Conservation (phyloP, 495 filamentous ascomycete species). For the Astrothelium subdiscretum region DNA sequence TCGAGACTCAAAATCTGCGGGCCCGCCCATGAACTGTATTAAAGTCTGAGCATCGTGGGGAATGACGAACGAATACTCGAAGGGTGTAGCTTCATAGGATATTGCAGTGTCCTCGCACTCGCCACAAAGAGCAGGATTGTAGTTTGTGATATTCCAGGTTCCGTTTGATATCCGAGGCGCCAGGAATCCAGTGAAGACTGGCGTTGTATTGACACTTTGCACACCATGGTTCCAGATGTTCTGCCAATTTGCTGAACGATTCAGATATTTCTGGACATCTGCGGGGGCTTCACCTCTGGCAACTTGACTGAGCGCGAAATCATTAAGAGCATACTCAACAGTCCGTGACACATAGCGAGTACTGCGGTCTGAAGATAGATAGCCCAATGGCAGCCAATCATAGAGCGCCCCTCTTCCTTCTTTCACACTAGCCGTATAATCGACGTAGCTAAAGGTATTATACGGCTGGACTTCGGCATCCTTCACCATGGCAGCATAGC, state of each 20-base stretch:
- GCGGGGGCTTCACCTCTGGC: slow-evolving; percentile 20
- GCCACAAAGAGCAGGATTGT: slow-evolving; percentile 24
- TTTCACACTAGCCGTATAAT: slow-evolving; percentile 13
- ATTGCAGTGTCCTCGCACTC: slow-evolving; percentile 22
- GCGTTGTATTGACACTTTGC: slow-evolving; percentile 6
- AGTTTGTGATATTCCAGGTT: slow-evolving; percentile 18
- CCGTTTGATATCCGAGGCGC: slow-evolving; percentile 23
- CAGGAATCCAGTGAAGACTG: slow-evolving; percentile 27
- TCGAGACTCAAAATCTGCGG: slow-evolving; percentile 18
- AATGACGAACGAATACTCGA: slow-evolving; percentile 24
- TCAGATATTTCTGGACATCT: slow-evolving; percentile 21
- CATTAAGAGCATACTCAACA: slow-evolving; percentile 29
- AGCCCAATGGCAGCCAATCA: slow-evolving; percentile 27
- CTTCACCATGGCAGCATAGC: slow-evolving; percentile 26
- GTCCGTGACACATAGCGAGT: slow-evolving; percentile 21
- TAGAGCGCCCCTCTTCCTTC: slow-evolving; percentile 26
- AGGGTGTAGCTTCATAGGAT: slow-evolving; percentile 24
- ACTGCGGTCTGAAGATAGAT: slow-evolving; percentile 21
- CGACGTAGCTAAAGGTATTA: slow-evolving; percentile 18
- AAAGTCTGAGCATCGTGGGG: slow-evolving; percentile 26
- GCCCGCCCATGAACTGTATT: slow-evolving; percentile 28
- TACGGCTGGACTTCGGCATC: slow-evolving; percentile 26
- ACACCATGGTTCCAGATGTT: slow-evolving; percentile 21
- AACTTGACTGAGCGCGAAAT: slow-evolving; percentile 26
- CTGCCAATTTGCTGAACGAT: slow-evolving; percentile 25